Base-by-base conservation (phyloP, 2,329 filamentous ascomycete species). In the Aaosphaeria pasadenensis region DNA sequence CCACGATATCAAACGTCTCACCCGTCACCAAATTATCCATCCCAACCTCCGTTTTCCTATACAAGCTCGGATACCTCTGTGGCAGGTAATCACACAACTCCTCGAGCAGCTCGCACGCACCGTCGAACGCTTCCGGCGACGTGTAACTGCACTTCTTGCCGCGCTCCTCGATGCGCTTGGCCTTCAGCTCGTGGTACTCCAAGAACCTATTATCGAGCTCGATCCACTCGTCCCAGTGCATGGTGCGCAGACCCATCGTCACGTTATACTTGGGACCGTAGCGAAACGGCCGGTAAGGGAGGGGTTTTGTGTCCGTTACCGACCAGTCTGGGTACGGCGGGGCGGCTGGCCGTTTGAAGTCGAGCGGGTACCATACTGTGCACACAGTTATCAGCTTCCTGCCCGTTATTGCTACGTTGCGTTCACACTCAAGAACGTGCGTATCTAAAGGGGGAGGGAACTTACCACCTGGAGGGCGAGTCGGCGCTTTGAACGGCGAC, bases 161-260 rank as follows among this genome's bases (percentile, higher is more conserved):
- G 0, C 89, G 80, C 53, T 88, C 82, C 11, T 64, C 59, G 42
- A 95, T 88, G 1, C 89, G 82, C 11, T 74, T 72, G 1, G 80
- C 77, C 70, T 95, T 95, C 54, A 86, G 81, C 31, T 77, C 78
- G 69, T 95, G 88, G 64, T 78, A 95, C 45, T 80, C 81, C 1
- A 84, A 78, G 65, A 83, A 95, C 42, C 91, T 80, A 62, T 87
- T 91, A 70, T 95, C 90, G 29, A 95, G 80, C 70, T 95, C 88
- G 60, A 92, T 90, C 88, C 88, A 91, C 48, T 90, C 84, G 45
- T 86, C 80, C 70, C 82, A 84, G 31, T 82, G 75, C 72, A 89
- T 79, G 6, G 76, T 80, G n/a, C 88, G 80, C 2, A 92, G 75
- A 0, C 88, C 88, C 85, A 91, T 88, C 1, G 85, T 91, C 49